Percentiles rank a stretch among this genome's conserved stretches.
phyloP scores from a whole-genome alignment of 768 basidiomycete species.

The Calocera viscosa region DNA sequence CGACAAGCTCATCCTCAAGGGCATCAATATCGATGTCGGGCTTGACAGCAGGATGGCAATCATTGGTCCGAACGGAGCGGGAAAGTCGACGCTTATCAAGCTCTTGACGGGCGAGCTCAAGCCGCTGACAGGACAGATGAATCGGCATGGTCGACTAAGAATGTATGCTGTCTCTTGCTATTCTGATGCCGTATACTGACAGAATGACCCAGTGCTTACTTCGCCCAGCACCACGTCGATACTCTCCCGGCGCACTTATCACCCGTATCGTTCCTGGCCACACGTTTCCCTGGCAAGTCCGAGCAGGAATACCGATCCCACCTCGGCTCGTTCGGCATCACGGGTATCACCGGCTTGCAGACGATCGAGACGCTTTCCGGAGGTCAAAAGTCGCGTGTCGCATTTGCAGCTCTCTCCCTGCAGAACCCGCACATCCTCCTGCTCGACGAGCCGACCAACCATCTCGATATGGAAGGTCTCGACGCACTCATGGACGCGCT shows the following conservation, averaged over 20 bases:
- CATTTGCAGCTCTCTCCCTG: constrained; percentile 76
- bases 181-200: constrained; percentile 7
- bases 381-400: constrained; percentile 92
- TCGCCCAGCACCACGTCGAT: constrained; percentile 94
- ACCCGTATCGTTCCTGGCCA: constrained; percentile 88
- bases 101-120: constrained; percentile 73
- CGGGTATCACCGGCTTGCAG: constrained; percentile 87
- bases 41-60: constrained; percentile 92
- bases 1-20: constrained; percentile 63
- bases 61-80: constrained; percentile 89
- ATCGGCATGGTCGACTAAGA: constrained; percentile 79
- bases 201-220: constrained; percentile 51
- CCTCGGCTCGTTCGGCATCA: constrained; percentile 94
- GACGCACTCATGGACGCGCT: constrained; percentile 83
- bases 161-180: constrained; percentile 40
- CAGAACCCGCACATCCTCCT: constrained; percentile 84
- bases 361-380: constrained; percentile 83
- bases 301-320: constrained; percentile 96
- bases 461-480: constrained; percentile 93
- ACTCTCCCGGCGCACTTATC: constrained; percentile 69
- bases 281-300: constrained; percentile 81
- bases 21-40: constrained; percentile 79
- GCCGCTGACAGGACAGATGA: constrained; percentile 66
- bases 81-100: constrained; percentile 97
- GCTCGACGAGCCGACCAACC: constrained; percentile 96